These are phyloP conservation scores for Apiospora marii DNA, from an alignment of 2,329 filamentous ascomycete genomes.

Conservation along the genomic window DNA sequence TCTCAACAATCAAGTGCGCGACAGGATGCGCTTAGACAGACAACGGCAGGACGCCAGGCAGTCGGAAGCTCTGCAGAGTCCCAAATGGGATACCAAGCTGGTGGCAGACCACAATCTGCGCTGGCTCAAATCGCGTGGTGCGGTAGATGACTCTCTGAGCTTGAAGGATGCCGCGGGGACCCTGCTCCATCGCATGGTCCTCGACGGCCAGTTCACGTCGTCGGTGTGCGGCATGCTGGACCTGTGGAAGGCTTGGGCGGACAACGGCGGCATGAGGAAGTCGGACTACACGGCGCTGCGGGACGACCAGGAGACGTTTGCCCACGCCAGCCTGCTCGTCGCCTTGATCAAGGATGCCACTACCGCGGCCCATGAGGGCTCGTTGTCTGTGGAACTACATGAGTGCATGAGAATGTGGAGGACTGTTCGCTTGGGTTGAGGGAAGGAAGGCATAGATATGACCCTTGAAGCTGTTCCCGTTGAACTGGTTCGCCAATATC, in stretches of 20 bases:
- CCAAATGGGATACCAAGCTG: slow-evolving; percentile 58
- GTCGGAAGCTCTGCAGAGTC: slow-evolving; percentile 60
- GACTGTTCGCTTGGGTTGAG: slow-evolving; percentile 57
- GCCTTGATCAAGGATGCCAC: slow-evolving; percentile 55
- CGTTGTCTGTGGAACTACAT: slow-evolving; percentile 59
- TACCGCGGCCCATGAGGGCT: slow-evolving; percentile 54
- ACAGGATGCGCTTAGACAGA: slow-evolving; percentile 46
- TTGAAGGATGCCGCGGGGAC: slow-evolving; percentile 54
- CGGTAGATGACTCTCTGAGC: slow-evolving; percentile 36
- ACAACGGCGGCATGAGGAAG: slow-evolving; percentile 61
- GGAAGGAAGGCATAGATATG: not conserved
- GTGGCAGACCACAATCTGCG: slow-evolving; percentile 53
- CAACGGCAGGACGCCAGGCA: slow-evolving; percentile 55
- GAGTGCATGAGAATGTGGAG: slow-evolving; percentile 63
- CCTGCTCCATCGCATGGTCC: slow-evolving; percentile 61
- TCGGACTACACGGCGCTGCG: slow-evolving; percentile 51
- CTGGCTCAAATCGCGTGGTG: slow-evolving; percentile 50
- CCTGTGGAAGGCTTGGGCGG: slow-evolving; percentile 62
- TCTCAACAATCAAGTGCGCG: slow-evolving; percentile 47
- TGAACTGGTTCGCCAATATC: not conserved
- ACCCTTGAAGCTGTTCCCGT: not conserved
- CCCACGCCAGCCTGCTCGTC: slow-evolving; percentile 56
- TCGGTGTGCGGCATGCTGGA: slow-evolving; percentile 55
- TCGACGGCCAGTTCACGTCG: slow-evolving; percentile 53
- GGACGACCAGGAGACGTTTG: slow-evolving; percentile 52